These are phyloP conservation scores for Penicillium sp. DNA, from an alignment of 2,329 filamentous ascomycete species.

Conservation along the genomic window DNA sequence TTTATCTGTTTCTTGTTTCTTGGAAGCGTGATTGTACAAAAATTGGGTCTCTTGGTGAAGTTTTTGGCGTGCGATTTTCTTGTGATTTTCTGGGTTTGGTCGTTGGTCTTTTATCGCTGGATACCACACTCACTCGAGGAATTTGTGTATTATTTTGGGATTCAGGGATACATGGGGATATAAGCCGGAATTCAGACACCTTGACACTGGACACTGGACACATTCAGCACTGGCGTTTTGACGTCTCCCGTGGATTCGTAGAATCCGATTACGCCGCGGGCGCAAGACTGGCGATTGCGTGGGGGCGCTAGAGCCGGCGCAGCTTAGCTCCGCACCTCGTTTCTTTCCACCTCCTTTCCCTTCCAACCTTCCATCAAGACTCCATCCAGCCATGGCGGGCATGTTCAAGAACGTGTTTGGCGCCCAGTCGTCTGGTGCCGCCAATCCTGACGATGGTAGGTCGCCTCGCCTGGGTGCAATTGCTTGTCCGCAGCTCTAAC, in stretches of 20 bases:
- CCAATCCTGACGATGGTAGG: constrained; percentile 39
- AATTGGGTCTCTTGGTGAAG: constrained; percentile 24
- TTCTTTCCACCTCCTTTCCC: constrained; percentile 26
- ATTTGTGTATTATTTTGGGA: constrained; percentile 17
- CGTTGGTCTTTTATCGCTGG: constrained; percentile 24
- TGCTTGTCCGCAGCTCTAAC: constrained; percentile 9
- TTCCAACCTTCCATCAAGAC: constrained; percentile 20
- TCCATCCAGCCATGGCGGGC: constrained; percentile 35
- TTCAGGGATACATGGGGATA: constrained; percentile 23
- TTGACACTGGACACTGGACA: too few species aligned
- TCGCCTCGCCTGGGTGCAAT: constrained; percentile 13
- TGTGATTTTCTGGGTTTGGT: constrained; percentile 23
- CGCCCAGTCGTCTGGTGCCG: constrained; percentile 30
- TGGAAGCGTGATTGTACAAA: constrained; percentile 31
- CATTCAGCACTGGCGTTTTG: too few species aligned
- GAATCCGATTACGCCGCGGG: too few species aligned
- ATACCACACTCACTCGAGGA: constrained; percentile 32
- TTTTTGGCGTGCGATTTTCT: constrained; percentile 28
- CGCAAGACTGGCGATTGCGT: constrained; percentile 38
- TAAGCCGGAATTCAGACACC: constrained; percentile 10
- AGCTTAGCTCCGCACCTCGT: constrained; percentile 27
- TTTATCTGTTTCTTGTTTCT: constrained; percentile 14
- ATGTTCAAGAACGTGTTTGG: constrained; percentile 43
- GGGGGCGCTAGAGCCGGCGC: constrained; percentile 45
- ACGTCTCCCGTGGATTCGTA: too few species aligned